A percentile compares a stretch with the other conserved stretches of the same genome.
phyloP scores from a whole-genome alignment of 148 eudicot species.

The Persicaria tinctoria region DNA sequence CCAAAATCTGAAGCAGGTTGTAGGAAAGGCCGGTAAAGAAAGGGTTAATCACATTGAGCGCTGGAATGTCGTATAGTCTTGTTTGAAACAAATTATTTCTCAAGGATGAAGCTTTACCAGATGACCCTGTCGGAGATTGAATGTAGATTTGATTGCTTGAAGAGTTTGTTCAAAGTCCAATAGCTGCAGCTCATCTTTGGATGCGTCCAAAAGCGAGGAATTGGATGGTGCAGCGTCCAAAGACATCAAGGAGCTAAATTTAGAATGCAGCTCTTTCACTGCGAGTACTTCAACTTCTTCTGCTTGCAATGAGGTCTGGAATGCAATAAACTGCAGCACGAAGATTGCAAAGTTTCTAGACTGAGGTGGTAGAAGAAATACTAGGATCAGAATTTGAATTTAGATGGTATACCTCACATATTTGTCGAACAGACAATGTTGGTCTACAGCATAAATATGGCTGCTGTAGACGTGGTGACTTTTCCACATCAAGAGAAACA shows the following conservation, averaged over 20 bases:
- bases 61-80: background rate
- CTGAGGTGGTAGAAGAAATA: background rate
- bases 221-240: conserved; percentile 9
- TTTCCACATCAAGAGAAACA: conserved; percentile 45
- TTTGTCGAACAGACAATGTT: conserved; percentile 35
- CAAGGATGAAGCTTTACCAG: conserved; percentile 32
- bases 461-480: conserved; percentile 29
- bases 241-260: conserved; percentile 18
- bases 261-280: conserved; percentile 30
- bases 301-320: conserved; percentile 40
- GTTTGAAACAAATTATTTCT: background rate
- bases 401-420: conserved; percentile 44
- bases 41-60: background rate
- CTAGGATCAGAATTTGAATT: background rate
- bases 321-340: conserved; percentile 43
- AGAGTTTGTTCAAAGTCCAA: conserved; percentile 44
- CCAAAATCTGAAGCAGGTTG: conserved; percentile 32
- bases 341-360: conserved; percentile 7
- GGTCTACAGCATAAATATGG: conserved; percentile 44
- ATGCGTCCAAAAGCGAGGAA: conserved; percentile 23
- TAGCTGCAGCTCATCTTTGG: conserved; percentile 35
- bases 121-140: conserved; percentile 28
- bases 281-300: conserved; percentile 46
- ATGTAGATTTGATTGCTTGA: conserved; percentile 30
- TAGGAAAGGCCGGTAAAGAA: background rate